Base-by-base conservation (phyloP, 2,329 filamentous ascomycete genomes). In the Penicillium sp. region DNA sequence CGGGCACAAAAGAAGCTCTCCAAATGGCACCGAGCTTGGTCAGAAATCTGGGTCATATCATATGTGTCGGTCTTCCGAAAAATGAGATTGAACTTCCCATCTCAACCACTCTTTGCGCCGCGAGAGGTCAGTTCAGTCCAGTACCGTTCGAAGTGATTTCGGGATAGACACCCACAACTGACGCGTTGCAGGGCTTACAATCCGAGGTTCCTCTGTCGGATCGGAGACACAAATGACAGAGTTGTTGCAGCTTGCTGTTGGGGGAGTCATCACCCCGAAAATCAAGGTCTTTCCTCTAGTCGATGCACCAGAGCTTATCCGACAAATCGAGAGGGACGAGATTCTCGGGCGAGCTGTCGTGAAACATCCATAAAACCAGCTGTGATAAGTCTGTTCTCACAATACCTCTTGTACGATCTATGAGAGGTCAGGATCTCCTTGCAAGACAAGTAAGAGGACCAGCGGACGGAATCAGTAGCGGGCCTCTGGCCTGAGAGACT, bases 31-130 rank as follows among this genome's bases (percentile, higher is more conserved):
- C 58, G 0, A 43, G 37, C 3, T 26, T 60, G 11, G 52, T 60
- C 28, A 45, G 57, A 18, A 59, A 57, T 29, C 46, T 60, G 54
- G 58, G 55, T 0, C 48, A 45, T 7, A 55, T 61, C 44, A 51
- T 61, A 5, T 50, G 47, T 45, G 58, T 60, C 7, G 58, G 54
- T 1, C 39, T 61, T 39, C 58, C 58, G 2, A 48, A 40, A 4
- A 61, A 60, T 48, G 51, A 57, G 5, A 48, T 61, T 28, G 48
- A 59, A 9, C 42, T 60, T 26, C 58, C 58, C 0, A 48, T 60
- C 34, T 60, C 57, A 12, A 55, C 56, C 4, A 60, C 58, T 1
- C 9, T 58, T 3, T 60, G 58, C 42, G 56, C 58, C n/a, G 58
- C 57, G 9, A 47, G 58, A 57, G 55, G 56, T 60, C 39, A 51